These are phyloP conservation scores for Phlegmacium glaucopus DNA, from an alignment of 768 basidiomycete species.

Conservation along the genomic window DNA sequence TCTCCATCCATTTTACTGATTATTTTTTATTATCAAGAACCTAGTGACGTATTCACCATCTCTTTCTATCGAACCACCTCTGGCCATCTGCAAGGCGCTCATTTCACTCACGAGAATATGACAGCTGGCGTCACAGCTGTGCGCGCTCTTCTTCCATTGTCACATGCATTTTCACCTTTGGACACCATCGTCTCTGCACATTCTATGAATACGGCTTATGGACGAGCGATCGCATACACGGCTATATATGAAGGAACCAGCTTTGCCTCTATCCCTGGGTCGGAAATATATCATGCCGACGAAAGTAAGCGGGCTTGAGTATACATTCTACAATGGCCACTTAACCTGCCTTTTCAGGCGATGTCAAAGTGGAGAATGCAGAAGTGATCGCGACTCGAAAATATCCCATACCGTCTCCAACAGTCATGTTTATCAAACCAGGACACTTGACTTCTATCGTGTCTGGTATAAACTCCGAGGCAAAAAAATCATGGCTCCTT, in stretches of 20 bases:
- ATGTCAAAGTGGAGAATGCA: slow-evolving; percentile 9
- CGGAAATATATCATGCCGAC: slow-evolving; percentile 45
- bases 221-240: slow-evolving; percentile 76
- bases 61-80: slow-evolving; percentile 55
- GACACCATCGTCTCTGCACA: slow-evolving; percentile 81
- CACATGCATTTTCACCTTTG: slow-evolving; percentile 60
- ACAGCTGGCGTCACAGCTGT: slow-evolving; percentile 87
- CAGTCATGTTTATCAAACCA: slow-evolving; percentile 72
- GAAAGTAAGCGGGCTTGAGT: slow-evolving; percentile 31
- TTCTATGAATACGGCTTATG: slow-evolving; percentile 71
- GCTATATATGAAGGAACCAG: slow-evolving; percentile 73
- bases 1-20: not conserved
- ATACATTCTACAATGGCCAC: not conserved
- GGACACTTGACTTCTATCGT: slow-evolving; percentile 57
- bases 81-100: slow-evolving; percentile 55
- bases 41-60: slow-evolving; percentile 63
- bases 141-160: slow-evolving; percentile 71
- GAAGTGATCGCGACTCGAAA: slow-evolving; percentile 24
- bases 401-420: slow-evolving; percentile 70
- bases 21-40: slow-evolving; percentile 33
- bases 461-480: slow-evolving; percentile 48
- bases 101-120: slow-evolving; percentile 79
- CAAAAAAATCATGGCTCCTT: slow-evolving; percentile 49
- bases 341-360: slow-evolving; percentile 4
- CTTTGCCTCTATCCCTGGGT: slow-evolving; percentile 63